Evolutionary conservation across 805 yeast genomes (phyloP).

Genomic region (Pichia kluyveri): DNA sequence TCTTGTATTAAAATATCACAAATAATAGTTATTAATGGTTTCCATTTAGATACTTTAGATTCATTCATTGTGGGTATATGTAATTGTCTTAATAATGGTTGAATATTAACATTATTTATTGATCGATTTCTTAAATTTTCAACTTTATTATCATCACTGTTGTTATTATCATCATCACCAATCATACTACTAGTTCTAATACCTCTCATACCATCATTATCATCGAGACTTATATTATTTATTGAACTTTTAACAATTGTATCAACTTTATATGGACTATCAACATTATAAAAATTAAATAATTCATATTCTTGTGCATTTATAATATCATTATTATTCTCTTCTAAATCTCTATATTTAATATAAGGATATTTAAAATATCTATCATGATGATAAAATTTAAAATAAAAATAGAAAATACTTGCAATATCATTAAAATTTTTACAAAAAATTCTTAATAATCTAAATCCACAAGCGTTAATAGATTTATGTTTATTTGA

Average conservation of each 20-base stretch:
- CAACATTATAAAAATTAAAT: neutral
- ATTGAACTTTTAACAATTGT: neutral
- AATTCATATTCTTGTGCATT: conserved; percentile 1
- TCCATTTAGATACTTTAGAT: conserved; percentile 29
- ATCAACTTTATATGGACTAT: neutral
- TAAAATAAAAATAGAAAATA: conserved; percentile 1
- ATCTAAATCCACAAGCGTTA: conserved; percentile 5
- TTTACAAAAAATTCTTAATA: conserved; percentile 4
- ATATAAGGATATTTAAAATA: conserved; percentile 1
- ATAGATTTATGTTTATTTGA: conserved; percentile 2
- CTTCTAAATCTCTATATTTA: neutral
- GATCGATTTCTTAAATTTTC: neutral
- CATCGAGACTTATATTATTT: neutral
- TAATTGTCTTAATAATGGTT: neutral
- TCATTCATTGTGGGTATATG: conserved; percentile 19
- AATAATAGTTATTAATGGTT: conserved; percentile 1
- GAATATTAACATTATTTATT: neutral
- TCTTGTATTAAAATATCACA: neutral
- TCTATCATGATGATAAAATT: conserved; percentile 2
- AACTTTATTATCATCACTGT: neutral
- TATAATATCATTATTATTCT: neutral
- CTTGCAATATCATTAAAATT: neutral
- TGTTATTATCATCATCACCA: neutral
- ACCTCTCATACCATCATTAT: neutral
- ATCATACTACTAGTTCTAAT: neutral